Conservation (phyloP, 352 stramenopile genomes). For the Phytopythium delawarense region DNA sequence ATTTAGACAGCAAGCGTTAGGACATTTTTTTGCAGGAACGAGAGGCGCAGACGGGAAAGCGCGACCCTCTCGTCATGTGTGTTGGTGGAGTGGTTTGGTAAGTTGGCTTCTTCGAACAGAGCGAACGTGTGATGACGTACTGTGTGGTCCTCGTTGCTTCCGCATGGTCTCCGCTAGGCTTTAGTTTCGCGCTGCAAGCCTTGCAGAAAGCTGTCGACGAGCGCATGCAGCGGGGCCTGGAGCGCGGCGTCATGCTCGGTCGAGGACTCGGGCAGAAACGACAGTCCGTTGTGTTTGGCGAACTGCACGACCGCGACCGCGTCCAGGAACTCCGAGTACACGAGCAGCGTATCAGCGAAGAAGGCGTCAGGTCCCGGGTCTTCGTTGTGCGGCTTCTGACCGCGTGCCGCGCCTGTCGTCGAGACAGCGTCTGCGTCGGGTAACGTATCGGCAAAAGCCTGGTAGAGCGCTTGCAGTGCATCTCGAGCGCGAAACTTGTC, state of each 20-base stretch:
- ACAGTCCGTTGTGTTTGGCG: slow-evolving; percentile 25
- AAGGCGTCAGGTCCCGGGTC: slow-evolving; percentile 38
- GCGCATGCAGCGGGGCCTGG: slow-evolving; percentile 28
- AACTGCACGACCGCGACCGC: slow-evolving; percentile 45
- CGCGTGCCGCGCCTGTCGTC: not conserved
- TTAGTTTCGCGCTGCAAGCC: not conserved
- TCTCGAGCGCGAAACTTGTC: slow-evolving; percentile 21
- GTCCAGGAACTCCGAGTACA: slow-evolving; percentile 62
- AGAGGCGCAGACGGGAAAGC: not conserved
- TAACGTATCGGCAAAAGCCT: slow-evolving; percentile 14
- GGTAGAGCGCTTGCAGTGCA: slow-evolving; percentile 21
- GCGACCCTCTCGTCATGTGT: not conserved
- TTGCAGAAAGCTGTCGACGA: slow-evolving; percentile 47
- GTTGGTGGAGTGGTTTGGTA: not conserved
- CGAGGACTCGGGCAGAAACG: not conserved
- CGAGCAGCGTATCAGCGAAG: slow-evolving; percentile 36
- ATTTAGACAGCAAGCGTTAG: slow-evolving; percentile 1
- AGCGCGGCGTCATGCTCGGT: slow-evolving; percentile 12
- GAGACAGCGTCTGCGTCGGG: slow-evolving; percentile 2
- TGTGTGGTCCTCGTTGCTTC: not conserved
- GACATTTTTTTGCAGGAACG: not conserved
- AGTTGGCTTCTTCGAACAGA: not conserved
- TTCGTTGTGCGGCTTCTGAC: not conserved
- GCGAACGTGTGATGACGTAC: not conserved
- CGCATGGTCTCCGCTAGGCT: not conserved